phyloP scores from a whole-genome alignment of 192 early-diverging fungal species.

The Backusella mclennaniae region DNA sequence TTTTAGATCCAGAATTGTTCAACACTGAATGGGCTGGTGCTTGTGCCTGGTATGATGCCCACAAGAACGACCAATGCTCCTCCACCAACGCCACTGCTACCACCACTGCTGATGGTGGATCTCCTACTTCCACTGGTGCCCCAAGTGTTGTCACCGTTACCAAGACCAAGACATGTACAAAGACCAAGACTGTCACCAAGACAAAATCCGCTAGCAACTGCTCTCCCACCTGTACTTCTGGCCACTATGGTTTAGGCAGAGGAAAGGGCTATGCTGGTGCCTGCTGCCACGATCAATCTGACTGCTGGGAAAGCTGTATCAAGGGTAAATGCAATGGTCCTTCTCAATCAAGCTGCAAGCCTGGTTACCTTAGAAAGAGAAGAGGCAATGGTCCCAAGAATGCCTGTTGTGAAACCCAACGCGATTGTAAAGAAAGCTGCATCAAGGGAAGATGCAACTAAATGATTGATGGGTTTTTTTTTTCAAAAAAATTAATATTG shows the following conservation, averaged over 20 bases:
- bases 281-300: slow-evolving; percentile 4
- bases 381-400: background rate
- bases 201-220: background rate
- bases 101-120: background rate
- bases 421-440: background rate
- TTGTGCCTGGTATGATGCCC: background rate
- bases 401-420: background rate
- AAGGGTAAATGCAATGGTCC: slow-evolving; percentile 4
- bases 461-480: background rate
- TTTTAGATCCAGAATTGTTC: slow-evolving; percentile 5
- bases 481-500: background rate
- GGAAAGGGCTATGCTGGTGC: slow-evolving; percentile 1
- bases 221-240: background rate
- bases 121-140: background rate
- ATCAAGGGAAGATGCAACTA: slow-evolving; percentile 3
- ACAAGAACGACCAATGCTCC: background rate
- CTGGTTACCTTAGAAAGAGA: background rate
- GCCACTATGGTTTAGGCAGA: background rate
- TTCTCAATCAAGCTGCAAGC: background rate
- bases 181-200: background rate
- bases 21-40: slow-evolving; percentile 1
- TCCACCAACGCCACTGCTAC: background rate
- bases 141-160: background rate
- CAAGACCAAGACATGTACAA: background rate
- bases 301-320: background rate